These are phyloP conservation scores for Capsicum rhomboideum DNA, from an alignment of 257 asterid genomes.

Conservation along the genomic window DNA sequence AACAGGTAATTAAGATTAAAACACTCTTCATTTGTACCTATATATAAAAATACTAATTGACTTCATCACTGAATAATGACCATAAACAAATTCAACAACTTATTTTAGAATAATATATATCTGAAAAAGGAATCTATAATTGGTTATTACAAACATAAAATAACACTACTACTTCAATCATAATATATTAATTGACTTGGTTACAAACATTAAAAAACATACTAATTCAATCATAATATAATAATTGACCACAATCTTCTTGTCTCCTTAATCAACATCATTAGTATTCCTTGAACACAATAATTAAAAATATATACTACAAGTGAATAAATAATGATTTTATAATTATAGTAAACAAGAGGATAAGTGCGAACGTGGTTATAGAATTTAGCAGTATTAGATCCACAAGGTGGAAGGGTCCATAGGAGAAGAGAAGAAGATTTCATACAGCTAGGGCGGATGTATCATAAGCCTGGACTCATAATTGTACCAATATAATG, in stretches of 20 bases:
- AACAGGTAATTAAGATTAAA: not conserved
- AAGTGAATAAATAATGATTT: not conserved
- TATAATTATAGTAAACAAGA: not conserved
- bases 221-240: not conserved
- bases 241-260: not conserved
- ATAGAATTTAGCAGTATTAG: not conserved
- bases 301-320: not conserved
- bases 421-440: not conserved
- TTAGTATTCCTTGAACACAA: not conserved
- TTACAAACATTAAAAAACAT: not conserved
- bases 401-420: constrained; percentile 1
- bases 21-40: not conserved
- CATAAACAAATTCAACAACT: not conserved
- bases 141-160: not conserved
- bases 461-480: too few relatives aligned
- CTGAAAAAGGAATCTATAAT: not conserved
- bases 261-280: constrained; percentile 6
- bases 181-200: not conserved
- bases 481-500: too few relatives aligned
- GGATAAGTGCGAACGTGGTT: not conserved
- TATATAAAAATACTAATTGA: not conserved
- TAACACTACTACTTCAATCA: not conserved
- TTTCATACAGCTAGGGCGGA: not conserved
- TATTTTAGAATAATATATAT: not conserved
- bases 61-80: not conserved